Base-by-base conservation (phyloP, 257 asterid genomes). In the Gardenia jasminoides region DNA sequence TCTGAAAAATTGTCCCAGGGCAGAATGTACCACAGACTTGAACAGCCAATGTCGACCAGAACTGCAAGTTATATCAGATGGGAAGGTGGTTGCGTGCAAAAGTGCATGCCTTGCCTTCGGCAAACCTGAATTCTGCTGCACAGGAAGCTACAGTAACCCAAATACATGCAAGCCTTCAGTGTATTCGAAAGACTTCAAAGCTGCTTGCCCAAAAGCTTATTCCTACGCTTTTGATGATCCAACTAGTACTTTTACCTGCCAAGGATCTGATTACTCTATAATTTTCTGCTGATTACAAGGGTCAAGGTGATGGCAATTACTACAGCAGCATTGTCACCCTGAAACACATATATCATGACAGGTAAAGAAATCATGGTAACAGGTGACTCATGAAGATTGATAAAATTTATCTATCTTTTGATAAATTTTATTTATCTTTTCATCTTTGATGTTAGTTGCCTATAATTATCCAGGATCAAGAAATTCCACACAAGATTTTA, bases 141-240 rank as follows among this genome's bases (percentile, higher is more conserved):
- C 88, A 0, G 95, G 88, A 10, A 83, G 7, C 44, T 88, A 71
- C 86, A 87, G 83, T 81, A 80, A 41, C 58, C 97, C 97, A 3
- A 44, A 62, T 13, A 72, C 58, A 30, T 93, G 97, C 85, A 85
- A 85, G 76, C 92, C 94, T 7, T 84, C 82, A 8, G 71, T 47
- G 7, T 92, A 89, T 74, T 92, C 96, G 4, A 66, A 59, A 82
- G 48, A 82, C 54, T 90, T 93, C 83, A 91, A 93, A 85, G 78
- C 10, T 39, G 83, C 87, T 72, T 90, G 97, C 82, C 96, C 91
- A 1, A 82, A 80, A 0, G 83, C 93, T n/a, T 91, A 88, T 59
- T 90, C 93, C 84, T 91, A 88, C 74, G 83, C 97, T 20, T 91
- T 79, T 41, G 98, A 93, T 77, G 97, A 90, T 82, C 76, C 76